Evolutionary conservation across 2,329 filamentous ascomycete genomes (phyloP).

Genomic region (Neonectria magnoliae): DNA sequence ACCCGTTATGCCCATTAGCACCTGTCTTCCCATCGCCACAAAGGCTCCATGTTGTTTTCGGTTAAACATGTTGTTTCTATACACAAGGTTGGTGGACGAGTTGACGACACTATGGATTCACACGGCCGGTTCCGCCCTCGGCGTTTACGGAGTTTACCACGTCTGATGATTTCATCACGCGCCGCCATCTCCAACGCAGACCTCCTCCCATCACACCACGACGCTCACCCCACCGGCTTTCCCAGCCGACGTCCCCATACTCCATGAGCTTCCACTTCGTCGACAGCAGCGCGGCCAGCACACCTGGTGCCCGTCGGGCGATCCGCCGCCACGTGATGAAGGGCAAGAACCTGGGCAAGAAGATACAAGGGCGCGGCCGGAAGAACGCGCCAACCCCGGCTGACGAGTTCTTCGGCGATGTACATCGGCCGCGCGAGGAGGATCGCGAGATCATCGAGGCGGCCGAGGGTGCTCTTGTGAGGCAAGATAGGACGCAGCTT

Average conservation of each 20-base stretch:
- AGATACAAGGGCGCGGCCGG: conserved; percentile 30
- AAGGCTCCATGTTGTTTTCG: background rate
- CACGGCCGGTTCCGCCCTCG: conserved; percentile 14
- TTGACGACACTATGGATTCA: background rate
- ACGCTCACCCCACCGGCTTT: background rate
- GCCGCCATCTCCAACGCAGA: background rate
- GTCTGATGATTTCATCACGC: conserved; percentile 3
- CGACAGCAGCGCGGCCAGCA: conserved; percentile 18
- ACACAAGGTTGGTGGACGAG: background rate
- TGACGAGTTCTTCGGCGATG: background rate
- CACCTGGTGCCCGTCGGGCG: conserved; percentile 19
- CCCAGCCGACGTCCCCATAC: background rate
- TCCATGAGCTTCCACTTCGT: conserved; percentile 37
- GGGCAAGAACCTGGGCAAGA: conserved; percentile 35
- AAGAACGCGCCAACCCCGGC: conserved; percentile 23
- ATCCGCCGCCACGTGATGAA: conserved; percentile 41
- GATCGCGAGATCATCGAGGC: background rate
- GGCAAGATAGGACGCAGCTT: conserved; percentile 2
- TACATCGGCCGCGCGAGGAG: background rate
- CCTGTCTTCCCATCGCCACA: background rate
- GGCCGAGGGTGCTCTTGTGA: background rate
- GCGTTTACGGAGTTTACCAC: conserved; percentile 31
- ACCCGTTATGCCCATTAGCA: background rate
- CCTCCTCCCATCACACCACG: conserved; percentile 1
- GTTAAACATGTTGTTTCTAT: background rate